Evolutionary conservation across 2,329 filamentous ascomycete genomes (phyloP), one percentile per base, ranked within the genome.

Genomic region (Alternaria solani): DNA sequence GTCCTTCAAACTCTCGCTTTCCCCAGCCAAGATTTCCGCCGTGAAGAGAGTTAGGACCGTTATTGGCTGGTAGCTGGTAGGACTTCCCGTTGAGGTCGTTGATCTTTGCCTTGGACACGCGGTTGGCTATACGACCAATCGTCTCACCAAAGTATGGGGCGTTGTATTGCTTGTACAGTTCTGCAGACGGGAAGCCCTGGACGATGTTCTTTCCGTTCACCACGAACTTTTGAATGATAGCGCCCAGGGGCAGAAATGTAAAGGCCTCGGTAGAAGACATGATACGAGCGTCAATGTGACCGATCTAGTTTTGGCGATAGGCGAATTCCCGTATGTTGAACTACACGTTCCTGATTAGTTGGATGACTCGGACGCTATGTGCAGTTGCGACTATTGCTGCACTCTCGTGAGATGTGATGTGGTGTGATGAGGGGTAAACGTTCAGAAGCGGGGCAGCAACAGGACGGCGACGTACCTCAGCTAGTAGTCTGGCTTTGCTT

Each of bases 121-220:
- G 90, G 82, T 98, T 98, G 62, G 93, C 86, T 30, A 88, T 84
- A 39, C 87, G 91, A 56, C 95, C 95, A 76, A 98, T 97, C 44
- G 93, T 98, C 78, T 94, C 94, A 65, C 95, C 94, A 75, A 97
- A 98, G 83, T 89, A 94, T 2, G 92, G 89, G 11, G 80, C 82
- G 81, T 95, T 94, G 83, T 94, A 65, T 68, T 87, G 81, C 66
- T 86, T 86, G 81, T 97, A 97, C 62, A 89, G 87, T 44, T 91
- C 87, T 54, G 91, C 86, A 14, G 85, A 88, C 18, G 91, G 87
- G 81, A 97, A 97, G 54, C 90, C 89, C 69, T 95, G 91, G 23
- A 97, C 94, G 67, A 99, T 95, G 82, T 97, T 95, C 75, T 87
- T 82, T 65, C 88, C 90, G 61, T 86, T 90, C 68, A 98, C 86